Conservation (phyloP, 2,329 filamentous ascomycete genomes). For the Trichoderma oligosporum region DNA sequence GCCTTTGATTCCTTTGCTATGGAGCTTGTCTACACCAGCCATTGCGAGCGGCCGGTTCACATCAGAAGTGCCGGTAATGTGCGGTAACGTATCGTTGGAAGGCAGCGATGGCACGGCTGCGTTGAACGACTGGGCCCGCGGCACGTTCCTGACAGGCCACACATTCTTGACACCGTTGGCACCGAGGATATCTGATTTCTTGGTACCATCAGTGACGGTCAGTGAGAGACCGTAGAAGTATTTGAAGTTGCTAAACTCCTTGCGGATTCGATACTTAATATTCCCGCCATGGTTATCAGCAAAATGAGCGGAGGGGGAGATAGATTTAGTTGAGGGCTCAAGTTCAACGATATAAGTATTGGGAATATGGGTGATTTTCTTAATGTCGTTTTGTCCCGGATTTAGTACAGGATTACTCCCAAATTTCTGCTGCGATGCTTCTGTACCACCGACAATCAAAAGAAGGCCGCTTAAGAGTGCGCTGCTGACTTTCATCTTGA, state of each 20-base stretch:
- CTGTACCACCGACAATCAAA: too few species aligned
- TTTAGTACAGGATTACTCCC: too few species aligned
- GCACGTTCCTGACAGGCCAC: slow-evolving; percentile 45
- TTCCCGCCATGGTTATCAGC: not conserved
- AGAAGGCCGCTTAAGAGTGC: too few species aligned
- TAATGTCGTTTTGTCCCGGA: too few species aligned
- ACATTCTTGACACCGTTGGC: slow-evolving; percentile 42
- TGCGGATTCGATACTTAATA: not conserved
- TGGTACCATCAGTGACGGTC: not conserved
- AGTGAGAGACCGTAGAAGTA: not conserved
- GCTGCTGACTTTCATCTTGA: too few species aligned
- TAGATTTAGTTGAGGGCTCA: not conserved
- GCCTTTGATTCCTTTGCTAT: slow-evolving; percentile 45
- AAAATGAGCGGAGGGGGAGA: not conserved
- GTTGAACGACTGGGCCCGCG: slow-evolving; percentile 43
- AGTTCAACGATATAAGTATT: slow-evolving; percentile 16
- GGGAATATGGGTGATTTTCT: not conserved
- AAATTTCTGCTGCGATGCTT: too few species aligned
- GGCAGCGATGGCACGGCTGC: slow-evolving; percentile 32
- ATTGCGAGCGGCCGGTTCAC: slow-evolving; percentile 40
- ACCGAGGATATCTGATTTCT: not conserved
- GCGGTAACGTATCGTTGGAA: not conserved
- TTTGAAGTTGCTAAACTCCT: not conserved
- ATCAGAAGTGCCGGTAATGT: not conserved
- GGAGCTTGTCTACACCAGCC: slow-evolving; percentile 54